Evolutionary conservation across 208 protist genomes (phyloP).

Genomic region (Porcisia hertigi): DNA sequence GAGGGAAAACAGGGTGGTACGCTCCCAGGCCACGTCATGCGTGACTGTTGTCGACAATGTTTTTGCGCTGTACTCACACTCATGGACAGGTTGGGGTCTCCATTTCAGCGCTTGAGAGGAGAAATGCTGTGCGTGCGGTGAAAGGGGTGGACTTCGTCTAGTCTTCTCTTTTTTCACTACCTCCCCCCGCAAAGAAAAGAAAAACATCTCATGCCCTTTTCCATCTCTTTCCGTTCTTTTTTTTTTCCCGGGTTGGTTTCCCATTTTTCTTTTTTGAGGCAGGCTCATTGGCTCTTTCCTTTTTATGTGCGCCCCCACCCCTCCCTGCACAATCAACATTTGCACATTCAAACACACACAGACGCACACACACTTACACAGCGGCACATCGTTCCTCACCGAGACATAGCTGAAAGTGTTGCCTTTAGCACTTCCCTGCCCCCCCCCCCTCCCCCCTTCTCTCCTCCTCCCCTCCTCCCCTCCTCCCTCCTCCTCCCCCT

Average conservation of each 20-base stretch:
- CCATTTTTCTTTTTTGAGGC: neutral
- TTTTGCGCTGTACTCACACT: neutral
- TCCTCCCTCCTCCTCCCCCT: neutral
- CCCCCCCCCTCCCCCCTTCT: neutral
- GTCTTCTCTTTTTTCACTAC: neutral
- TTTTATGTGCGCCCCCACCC: neutral
- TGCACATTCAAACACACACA: too few species aligned
- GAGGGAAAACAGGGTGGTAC: too few species aligned
- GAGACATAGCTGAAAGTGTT: too few species aligned
- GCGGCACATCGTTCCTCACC: too few species aligned
- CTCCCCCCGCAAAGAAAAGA: neutral
- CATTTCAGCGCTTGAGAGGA: too few species aligned
- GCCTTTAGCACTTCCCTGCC: neutral
- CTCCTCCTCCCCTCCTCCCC: neutral
- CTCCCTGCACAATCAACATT: too few species aligned
- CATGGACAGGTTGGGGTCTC: too few species aligned
- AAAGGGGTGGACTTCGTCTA: neutral
- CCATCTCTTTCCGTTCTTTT: neutral
- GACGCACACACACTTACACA: too few species aligned
- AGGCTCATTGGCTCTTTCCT: neutral
- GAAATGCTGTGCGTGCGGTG: too few species aligned
- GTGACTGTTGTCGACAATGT: neutral
- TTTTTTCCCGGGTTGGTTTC: neutral
- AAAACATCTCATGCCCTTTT: constrained; percentile 4
- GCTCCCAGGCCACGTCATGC: neutral